Evolutionary conservation across 2,329 filamentous ascomycete genomes (phyloP).

Genomic region (Penicillium oxalicum): DNA sequence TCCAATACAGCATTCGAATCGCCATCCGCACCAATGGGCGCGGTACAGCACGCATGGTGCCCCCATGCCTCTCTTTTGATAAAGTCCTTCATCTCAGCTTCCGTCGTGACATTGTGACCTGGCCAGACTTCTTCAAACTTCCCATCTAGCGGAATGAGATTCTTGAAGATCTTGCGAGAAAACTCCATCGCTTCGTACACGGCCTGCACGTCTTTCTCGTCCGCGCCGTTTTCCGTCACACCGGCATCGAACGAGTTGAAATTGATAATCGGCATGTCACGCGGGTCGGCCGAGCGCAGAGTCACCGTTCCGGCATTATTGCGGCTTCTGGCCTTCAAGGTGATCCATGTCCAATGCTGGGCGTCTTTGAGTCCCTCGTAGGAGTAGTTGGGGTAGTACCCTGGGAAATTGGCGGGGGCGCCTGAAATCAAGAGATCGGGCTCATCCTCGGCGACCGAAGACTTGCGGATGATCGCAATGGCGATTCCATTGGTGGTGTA

Average conservation of each 20-base stretch:
- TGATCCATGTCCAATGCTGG: conserved; percentile 42
- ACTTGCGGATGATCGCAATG: conserved; percentile 39
- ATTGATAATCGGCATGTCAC: conserved; percentile 56
- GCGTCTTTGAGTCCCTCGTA: conserved; percentile 37
- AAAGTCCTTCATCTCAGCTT: conserved; percentile 44
- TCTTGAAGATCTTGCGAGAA: conserved; percentile 44
- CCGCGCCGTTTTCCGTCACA: conserved; percentile 31
- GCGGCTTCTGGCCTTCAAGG: conserved; percentile 56
- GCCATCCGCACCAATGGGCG: conserved; percentile 48
- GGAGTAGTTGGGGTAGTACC: conserved; percentile 44
- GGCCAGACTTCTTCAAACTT: conserved; percentile 42
- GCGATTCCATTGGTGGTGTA: conserved; percentile 51
- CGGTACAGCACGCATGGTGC: conserved; percentile 53
- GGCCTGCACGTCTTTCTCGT: conserved; percentile 49
- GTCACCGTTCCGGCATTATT: conserved; percentile 58
- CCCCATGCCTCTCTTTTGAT: conserved; percentile 49
- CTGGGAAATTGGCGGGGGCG: conserved; percentile 50
- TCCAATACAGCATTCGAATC: conserved; percentile 53
- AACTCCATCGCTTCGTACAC: conserved; percentile 53
- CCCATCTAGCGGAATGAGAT: conserved; percentile 39
- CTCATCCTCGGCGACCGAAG: conserved; percentile 39
- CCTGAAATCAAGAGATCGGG: conserved; percentile 53
- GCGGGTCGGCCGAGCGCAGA: conserved; percentile 55
- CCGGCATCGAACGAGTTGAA: conserved; percentile 52
- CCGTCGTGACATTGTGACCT: conserved; percentile 38